phyloP scores from a whole-genome alignment of 2,329 filamentous ascomycete species.

The Curvularia lunata region DNA sequence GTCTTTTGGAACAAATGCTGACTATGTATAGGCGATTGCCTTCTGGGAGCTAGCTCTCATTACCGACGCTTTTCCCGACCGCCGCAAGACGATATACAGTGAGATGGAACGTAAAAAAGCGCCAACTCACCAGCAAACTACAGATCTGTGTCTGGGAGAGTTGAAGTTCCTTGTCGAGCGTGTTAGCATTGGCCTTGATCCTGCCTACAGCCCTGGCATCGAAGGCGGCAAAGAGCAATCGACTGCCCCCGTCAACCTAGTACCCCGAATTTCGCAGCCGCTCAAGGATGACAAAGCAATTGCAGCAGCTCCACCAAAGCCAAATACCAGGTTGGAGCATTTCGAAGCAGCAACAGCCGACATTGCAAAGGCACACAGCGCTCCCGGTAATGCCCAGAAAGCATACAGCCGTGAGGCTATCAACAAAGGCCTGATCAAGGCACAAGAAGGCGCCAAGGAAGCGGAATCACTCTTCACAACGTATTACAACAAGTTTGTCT shows the following conservation, averaged over 20 bases:
- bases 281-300: constrained; percentile 56
- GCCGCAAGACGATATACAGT: constrained; percentile 80
- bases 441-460: constrained; percentile 37
- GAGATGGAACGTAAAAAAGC: constrained; percentile 85
- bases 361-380: constrained; percentile 52
- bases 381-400: constrained; percentile 42
- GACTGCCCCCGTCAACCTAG: constrained; percentile 49
- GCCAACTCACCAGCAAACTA: constrained; percentile 81
- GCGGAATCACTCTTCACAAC: constrained; percentile 37
- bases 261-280: constrained; percentile 59
- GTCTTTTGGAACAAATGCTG: constrained; percentile 4
- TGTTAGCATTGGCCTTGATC: constrained; percentile 61
- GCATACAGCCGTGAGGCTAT: constrained; percentile 47
- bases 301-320: constrained; percentile 51
- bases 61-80: constrained; percentile 73
- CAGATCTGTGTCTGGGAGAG: constrained; percentile 70
- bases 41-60: constrained; percentile 91
- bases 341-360: constrained; percentile 46
- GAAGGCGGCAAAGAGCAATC: constrained; percentile 24
- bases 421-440: constrained; percentile 41
- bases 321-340: constrained; percentile 42
- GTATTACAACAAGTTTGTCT: constrained; percentile 34
- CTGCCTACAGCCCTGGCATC: constrained; percentile 28
- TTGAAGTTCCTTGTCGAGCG: constrained; percentile 71
- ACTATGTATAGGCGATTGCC: constrained; percentile 69